Evolutionary conservation across 139 green algal species (phyloP).

Genomic region (Axilococcus clingmanii): DNA sequence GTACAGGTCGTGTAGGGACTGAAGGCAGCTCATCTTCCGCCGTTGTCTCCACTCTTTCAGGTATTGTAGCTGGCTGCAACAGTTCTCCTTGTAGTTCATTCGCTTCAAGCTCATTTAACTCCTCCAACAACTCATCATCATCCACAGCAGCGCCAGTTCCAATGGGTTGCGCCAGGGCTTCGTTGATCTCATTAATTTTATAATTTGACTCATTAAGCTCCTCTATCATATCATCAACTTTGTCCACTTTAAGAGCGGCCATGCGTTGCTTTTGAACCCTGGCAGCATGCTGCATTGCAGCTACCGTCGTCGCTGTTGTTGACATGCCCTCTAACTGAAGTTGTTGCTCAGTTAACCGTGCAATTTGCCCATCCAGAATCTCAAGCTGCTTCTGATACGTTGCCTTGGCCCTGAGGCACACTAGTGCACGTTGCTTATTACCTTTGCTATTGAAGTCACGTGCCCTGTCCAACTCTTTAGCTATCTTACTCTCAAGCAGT

Average conservation of each 20-base stretch:
- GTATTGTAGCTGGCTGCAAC: not conserved
- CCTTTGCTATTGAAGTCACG: not conserved
- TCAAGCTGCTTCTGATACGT: conserved; percentile 80
- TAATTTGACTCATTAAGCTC: conserved; percentile 90
- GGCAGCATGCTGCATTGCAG: conserved; percentile 56
- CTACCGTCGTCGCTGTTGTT: conserved; percentile 60
- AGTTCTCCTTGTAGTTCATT: conserved; percentile 3
- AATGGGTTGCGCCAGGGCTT: conserved; percentile 69
- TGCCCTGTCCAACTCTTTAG: conserved; percentile 2
- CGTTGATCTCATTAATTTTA: conserved; percentile 83
- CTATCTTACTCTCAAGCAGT: conserved; percentile 43
- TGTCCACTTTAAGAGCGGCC: conserved; percentile 78
- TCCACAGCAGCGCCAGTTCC: conserved; percentile 64
- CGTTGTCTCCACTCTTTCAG: not conserved
- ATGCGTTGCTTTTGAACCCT: conserved; percentile 76
- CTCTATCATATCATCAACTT: conserved; percentile 89
- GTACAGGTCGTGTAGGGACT: not conserved
- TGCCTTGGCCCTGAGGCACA: conserved; percentile 92
- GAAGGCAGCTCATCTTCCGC: not conserved
- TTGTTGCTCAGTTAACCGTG: conserved; percentile 86
- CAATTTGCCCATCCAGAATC: conserved; percentile 79
- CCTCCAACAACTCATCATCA: conserved; percentile 62
- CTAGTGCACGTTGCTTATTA: conserved; percentile 43
- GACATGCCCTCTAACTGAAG: conserved; percentile 83
- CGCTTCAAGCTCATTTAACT: conserved; percentile 51